phyloP scores from a whole-genome alignment of 2,329 filamentous ascomycete species.

The Dactylonectria macrodidyma region DNA sequence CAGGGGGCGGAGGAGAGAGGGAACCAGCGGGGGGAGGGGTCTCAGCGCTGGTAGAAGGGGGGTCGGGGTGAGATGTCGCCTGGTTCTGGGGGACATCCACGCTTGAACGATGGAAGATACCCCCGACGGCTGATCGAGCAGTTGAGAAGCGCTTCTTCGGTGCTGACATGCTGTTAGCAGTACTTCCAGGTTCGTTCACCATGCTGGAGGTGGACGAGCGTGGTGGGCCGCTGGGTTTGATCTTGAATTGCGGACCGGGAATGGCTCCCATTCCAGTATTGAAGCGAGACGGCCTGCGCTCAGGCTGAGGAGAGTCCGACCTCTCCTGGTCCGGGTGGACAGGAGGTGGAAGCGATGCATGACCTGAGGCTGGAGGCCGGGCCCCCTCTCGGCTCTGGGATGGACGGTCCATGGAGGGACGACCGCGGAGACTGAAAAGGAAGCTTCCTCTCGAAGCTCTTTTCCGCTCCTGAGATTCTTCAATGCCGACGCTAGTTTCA shows the following conservation, averaged over 20 bases:
- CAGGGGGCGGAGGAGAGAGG: slow-evolving; percentile 31
- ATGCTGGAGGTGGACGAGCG: slow-evolving; percentile 45
- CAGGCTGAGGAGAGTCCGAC: slow-evolving; percentile 44
- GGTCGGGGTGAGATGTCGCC: slow-evolving; percentile 36
- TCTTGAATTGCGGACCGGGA: slow-evolving; percentile 36
- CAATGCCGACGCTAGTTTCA: slow-evolving; percentile 58
- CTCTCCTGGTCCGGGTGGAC: slow-evolving; percentile 35
- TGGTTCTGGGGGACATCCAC: slow-evolving; percentile 35
- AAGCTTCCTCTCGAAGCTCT: slow-evolving; percentile 56
- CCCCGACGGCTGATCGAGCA: slow-evolving; percentile 50
- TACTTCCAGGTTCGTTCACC: slow-evolving; percentile 37
- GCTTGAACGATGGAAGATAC: slow-evolving; percentile 47
- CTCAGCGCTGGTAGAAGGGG: slow-evolving; percentile 37
- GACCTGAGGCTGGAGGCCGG: slow-evolving; percentile 37
- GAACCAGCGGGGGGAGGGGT: slow-evolving; percentile 22
- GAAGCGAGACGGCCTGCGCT: slow-evolving; percentile 60
- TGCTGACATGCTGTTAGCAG: slow-evolving; percentile 27
- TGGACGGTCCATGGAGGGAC: slow-evolving; percentile 29
- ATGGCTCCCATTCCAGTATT: slow-evolving; percentile 44
- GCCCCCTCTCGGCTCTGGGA: slow-evolving; percentile 35
- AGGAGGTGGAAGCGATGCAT: slow-evolving; percentile 36
- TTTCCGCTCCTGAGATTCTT: slow-evolving; percentile 55
- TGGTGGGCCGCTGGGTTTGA: slow-evolving; percentile 33
- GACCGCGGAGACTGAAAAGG: slow-evolving; percentile 50
- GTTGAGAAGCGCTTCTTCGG: slow-evolving; percentile 64